Conservation (phyloP, 208 protist genomes). For the Lotmaria passim region DNA sequence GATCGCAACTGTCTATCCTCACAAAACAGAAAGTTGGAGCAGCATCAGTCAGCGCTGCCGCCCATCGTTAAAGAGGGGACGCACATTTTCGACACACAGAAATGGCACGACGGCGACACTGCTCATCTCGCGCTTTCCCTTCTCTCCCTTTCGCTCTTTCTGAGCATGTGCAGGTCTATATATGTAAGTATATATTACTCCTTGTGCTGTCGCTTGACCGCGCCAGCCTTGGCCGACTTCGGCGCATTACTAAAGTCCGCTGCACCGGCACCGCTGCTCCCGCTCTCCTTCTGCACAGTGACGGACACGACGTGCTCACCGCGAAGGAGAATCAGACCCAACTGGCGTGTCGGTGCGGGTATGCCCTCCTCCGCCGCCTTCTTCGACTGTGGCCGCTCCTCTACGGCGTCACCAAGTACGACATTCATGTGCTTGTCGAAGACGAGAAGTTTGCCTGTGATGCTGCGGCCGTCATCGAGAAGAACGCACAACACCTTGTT, state of each 20-base stretch:
- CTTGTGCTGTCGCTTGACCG: slow-evolving; percentile 41
- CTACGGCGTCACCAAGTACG: slow-evolving; percentile 62
- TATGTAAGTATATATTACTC: no score
- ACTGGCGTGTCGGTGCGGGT: slow-evolving; percentile 42
- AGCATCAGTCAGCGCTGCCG: no score
- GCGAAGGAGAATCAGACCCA: slow-evolving; percentile 83
- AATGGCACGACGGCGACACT: no score
- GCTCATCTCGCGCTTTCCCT: no score
- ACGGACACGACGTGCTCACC: slow-evolving; percentile 88
- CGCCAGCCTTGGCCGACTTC: slow-evolving; percentile 44
- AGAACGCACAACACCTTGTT: slow-evolving; percentile 75
- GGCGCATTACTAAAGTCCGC: slow-evolving; percentile 49
- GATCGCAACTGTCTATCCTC: no score
- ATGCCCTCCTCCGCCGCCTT: slow-evolving; percentile 72
- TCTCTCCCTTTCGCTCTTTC: no score
- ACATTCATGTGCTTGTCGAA: slow-evolving; percentile 92
- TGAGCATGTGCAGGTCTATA: no score
- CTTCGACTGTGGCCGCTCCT: slow-evolving; percentile 70
- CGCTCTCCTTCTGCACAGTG: slow-evolving; percentile 49
- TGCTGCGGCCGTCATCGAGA: slow-evolving; percentile 73
- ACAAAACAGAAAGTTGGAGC: no score
- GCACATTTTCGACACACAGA: no score
- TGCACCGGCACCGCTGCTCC: neutral
- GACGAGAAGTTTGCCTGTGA: slow-evolving; percentile 80
- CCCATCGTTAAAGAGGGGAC: no score